Base-by-base conservation (phyloP, 2,329 filamentous ascomycete species). In the Nothophoma quercina region DNA sequence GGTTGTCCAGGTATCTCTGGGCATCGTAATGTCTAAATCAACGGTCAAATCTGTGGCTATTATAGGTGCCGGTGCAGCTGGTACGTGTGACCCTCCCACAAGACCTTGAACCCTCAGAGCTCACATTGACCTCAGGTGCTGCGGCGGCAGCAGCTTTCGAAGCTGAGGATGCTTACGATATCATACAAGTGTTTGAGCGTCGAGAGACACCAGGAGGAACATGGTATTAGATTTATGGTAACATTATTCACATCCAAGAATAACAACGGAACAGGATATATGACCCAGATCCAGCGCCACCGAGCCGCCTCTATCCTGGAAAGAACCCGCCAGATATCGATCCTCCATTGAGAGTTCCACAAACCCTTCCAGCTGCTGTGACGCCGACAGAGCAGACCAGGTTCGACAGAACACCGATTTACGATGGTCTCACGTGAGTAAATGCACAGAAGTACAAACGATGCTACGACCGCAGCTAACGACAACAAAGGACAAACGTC, bases 401-500 rank as follows among this genome's bases (percentile, higher is more conserved):
- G 34, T 84, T 74, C 42, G 58, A 70, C 1, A 65, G 77, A 46
- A 84, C 81, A 1, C 81, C 82, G 0, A 77, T 84, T 3, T 85
- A 85, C 51, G 69, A 76, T 2, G 77, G 75, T 10, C 65, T 84
- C 22, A 84, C 81, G 81, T 82, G 59, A 70, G 78, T 55, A 16
- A 5, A 22, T 19, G n/a, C 25, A 22, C 19, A 5, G 15, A 7
- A 32, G 2, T 7, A 30, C 19, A 9, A 9, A 1, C 9, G 13
- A n/a, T 7, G 5, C 12, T 3, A n/a, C n/a, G 9, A 30, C 16
- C 2, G 13, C n/a, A 21, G n/a, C 51, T 58, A 7, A 58, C 23
- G 46, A 9, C 25, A 33, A 25, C 6, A 7, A 12, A 77, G 82
- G 1, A 85, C 83, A 1, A 85, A 85, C 40, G 81, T 85, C 0